phyloP scores from a whole-genome alignment of 2,329 filamentous ascomycete species.

The Clonostachys rosea region DNA sequence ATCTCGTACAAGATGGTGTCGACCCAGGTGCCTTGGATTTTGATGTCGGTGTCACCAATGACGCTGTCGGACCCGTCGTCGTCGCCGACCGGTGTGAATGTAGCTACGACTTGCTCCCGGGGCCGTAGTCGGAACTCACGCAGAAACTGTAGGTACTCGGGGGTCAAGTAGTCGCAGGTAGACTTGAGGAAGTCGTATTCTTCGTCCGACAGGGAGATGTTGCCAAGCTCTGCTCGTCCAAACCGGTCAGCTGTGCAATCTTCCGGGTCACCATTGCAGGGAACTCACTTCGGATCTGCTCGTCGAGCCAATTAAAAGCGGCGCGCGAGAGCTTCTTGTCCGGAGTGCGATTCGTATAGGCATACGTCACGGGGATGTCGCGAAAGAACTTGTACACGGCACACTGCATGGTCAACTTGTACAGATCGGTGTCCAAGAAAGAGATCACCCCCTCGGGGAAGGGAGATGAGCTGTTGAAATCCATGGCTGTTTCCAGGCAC shows the following conservation, averaged over 20 bases:
- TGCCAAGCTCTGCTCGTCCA: slow-evolving; percentile 61
- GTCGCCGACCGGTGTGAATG: slow-evolving; percentile 52
- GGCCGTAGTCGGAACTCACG: slow-evolving; percentile 78
- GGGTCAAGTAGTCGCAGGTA: slow-evolving; percentile 75
- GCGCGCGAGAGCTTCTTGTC: slow-evolving; percentile 84
- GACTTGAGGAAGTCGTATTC: slow-evolving; percentile 76
- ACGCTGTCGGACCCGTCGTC: slow-evolving; percentile 61
- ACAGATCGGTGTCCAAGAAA: slow-evolving; percentile 78
- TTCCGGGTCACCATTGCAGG: neutral
- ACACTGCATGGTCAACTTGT: slow-evolving; percentile 99
- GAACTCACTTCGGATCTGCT: slow-evolving; percentile 73
- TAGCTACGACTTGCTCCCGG: slow-evolving; percentile 70
- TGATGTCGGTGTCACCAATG: slow-evolving; percentile 70
- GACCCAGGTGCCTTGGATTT: slow-evolving; percentile 79
- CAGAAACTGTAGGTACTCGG: slow-evolving; percentile 77
- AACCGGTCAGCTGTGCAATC: neutral
- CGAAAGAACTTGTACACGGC: slow-evolving; percentile 91
- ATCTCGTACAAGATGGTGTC: slow-evolving; percentile 99
- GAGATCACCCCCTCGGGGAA: slow-evolving; percentile 76
- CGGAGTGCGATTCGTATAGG: slow-evolving; percentile 92
- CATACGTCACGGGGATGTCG: slow-evolving; percentile 77
- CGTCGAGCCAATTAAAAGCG: slow-evolving; percentile 80
- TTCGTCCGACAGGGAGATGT: slow-evolving; percentile 72
- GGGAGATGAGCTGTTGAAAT: slow-evolving; percentile 61
- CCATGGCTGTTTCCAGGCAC: slow-evolving; percentile 34